Evolutionary conservation across 352 stramenopile genomes (phyloP), one percentile per base, ranked within the genome.

Genomic region (Plasmopara halstedii): DNA sequence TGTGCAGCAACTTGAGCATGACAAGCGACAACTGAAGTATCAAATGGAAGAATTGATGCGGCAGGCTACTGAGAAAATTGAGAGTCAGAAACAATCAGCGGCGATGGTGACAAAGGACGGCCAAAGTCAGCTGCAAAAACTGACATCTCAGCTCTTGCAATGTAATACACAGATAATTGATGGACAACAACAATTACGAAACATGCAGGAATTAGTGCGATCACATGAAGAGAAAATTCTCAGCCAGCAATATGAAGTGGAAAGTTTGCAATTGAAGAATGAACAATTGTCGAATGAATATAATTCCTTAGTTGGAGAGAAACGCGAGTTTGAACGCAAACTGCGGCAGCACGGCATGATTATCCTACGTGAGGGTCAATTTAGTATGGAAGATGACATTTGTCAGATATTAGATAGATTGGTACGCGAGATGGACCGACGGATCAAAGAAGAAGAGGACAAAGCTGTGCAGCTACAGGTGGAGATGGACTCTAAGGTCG

Each of bases 121-220:
- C 0, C 60, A 55, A 22, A 56, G 42, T 23, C 62, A 80, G 42
- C 17, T 83, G 29, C 63, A 78, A 31, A 67, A 55, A 17, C 35
- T 78, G 15, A 67, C 50, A 2, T 36, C 20, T 2, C 62, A 79
- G 39, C 42, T 83, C 14, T 33, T 62, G 1, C 58, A 75, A 20
- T 64, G 67, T 41, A 65, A 79, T 14, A 57, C 71, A 29, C 70
- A 83, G 19, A 62, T 83, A 50, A 67, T 21, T 29, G 65, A 72
- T 47, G 65, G 65, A 1, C 54, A 64, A 2, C 56, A 73, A 32
- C 70, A 83, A 39, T 20, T 80, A 10, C 56, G 46, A 2, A 49
- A 21, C 8, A 50, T 77, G 19, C 58, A 77, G 37, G 41, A 55
- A 22, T 60, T 42, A 17, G 41, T 70, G 2, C 37, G 27, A 45